Percentiles rank a stretch among this genome's conserved stretches.
Conservation (phyloP, 768 basidiomycete species). For the Scleroderma bovista region DNA sequence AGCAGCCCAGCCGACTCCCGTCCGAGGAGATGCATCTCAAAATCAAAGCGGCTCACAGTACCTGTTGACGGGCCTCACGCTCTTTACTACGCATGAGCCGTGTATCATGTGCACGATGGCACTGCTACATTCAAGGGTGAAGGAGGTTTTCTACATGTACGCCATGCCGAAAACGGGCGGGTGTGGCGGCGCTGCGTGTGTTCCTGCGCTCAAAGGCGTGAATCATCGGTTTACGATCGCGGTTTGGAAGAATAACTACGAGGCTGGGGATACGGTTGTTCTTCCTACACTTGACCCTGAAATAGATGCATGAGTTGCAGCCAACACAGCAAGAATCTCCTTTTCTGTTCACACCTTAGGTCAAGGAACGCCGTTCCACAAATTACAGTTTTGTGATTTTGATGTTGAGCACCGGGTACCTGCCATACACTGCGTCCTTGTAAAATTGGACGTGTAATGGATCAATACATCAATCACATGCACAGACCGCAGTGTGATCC, state of each 20-base stretch:
- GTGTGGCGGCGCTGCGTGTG: conserved; percentile 68
- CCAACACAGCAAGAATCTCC: too few species aligned
- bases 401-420: too few species aligned
- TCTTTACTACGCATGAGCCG: conserved; percentile 94
- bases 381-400: too few species aligned
- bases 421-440: too few species aligned
- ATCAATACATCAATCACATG: too few species aligned
- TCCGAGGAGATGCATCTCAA: conserved; percentile 1
- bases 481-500: too few species aligned
- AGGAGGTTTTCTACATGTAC: conserved; percentile 71
- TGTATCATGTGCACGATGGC: conserved; percentile 99
- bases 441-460: too few species aligned
- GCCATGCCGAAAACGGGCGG: conserved; percentile 81
- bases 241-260: conserved; percentile 45
- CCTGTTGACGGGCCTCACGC: conserved; percentile 74
- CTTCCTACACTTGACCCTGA: conserved; percentile 13
- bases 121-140: conserved; percentile 88
- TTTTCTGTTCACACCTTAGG: too few species aligned
- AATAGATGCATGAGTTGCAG: conserved; percentile 23
- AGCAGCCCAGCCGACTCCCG: conserved; percentile 17
- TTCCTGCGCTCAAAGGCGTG: conserved; percentile 78
- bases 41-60: conserved; percentile 70
- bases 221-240: conserved; percentile 84
- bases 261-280: conserved; percentile 2
- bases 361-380: too few species aligned